Evolutionary conservation across 1,284 basidiomycete genomes (phyloP).

Genomic region (Pyrrhoderma lamaoense): DNA sequence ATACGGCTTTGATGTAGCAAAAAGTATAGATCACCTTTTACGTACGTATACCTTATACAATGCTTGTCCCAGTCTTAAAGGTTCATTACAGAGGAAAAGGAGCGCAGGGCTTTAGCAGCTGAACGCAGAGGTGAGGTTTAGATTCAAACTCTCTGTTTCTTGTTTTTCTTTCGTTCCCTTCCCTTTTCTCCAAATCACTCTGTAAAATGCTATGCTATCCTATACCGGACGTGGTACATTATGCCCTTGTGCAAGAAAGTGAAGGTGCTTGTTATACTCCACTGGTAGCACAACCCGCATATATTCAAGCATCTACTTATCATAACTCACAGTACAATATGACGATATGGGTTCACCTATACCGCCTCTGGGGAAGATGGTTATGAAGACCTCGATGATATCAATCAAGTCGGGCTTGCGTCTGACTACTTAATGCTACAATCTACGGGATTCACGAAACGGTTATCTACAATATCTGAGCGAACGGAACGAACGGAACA

Average conservation of each 20-base stretch:
- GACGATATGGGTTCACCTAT: slow-evolving; percentile 13
- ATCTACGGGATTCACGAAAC: slow-evolving; percentile 13
- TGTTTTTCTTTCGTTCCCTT: slow-evolving; percentile 25
- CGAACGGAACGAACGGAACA: slow-evolving; percentile 14
- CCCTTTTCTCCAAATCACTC: slow-evolving; percentile 11
- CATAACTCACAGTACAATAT: neutral
- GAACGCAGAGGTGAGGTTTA: slow-evolving; percentile 77
- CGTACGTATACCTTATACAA: slow-evolving; percentile 37
- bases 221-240: neutral
- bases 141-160: too few relatives aligned
- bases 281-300: neutral
- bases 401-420: neutral
- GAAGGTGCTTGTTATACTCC: slow-evolving; percentile 30
- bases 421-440: slow-evolving; percentile 6
- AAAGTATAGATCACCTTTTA: slow-evolving; percentile 66
- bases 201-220: neutral
- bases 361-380: slow-evolving; percentile 13
- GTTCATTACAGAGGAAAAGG: slow-evolving; percentile 47
- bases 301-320: neutral
- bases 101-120: slow-evolving; percentile 44
- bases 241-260: slow-evolving; percentile 15
- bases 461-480: slow-evolving; percentile 18
- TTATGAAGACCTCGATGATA: slow-evolving; percentile 4
- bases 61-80: neutral
- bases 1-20: slow-evolving; percentile 80